Evolutionary conservation across 1,284 basidiomycete species (phyloP), one percentile per base, ranked within the genome.

Genomic region (Leccinum fuscescens): DNA sequence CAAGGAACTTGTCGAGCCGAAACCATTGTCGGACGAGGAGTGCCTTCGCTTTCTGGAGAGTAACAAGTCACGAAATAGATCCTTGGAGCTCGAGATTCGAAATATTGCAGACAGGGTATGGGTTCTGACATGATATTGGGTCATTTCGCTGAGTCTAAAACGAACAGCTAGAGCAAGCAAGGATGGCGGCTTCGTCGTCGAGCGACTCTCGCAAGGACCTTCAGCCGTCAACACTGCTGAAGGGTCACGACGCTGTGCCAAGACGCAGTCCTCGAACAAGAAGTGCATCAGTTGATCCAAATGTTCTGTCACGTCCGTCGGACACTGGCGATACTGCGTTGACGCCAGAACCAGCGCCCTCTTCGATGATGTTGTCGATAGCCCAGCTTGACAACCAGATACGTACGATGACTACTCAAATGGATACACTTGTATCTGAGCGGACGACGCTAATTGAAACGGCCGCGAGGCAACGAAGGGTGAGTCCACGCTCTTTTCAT

Each of bases 81-180:
- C 70, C 8, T 64, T 86, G 59, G 81, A 83, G 58, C 59, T 71
- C 8, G 83, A 85, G 65, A 74, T 86, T 46, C 74, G 74, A 49
- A 65, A 64, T 35, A 70, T 85, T 31, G 67, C 72, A 4, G 69
- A 71, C 58, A 74, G 68, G 66, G 84, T 82, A 59, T 63, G 22
- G 27, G 27, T 60, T 29, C 24, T 57, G 14, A n/a, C 3, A 2
- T 27, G 15, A 27, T 20, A 44, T 9, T 0, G 3, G 20, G 29
- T n/a, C 6, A 12, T 42, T 54, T 17, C 7, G 6, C 29, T 46
- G 15, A 15, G 7, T 52, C 33, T 56, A 27, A 27, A 15, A 9
- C 44, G 52, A 48, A 42, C 49, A 72, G 72, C 53, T 75, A 33
- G 73, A 65, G 39, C 62, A 65, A 31, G 69, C 57, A 9, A 69